Base-by-base conservation (phyloP, 371 early-diverging fungal genomes). In the Actinomortierella ambigua region DNA sequence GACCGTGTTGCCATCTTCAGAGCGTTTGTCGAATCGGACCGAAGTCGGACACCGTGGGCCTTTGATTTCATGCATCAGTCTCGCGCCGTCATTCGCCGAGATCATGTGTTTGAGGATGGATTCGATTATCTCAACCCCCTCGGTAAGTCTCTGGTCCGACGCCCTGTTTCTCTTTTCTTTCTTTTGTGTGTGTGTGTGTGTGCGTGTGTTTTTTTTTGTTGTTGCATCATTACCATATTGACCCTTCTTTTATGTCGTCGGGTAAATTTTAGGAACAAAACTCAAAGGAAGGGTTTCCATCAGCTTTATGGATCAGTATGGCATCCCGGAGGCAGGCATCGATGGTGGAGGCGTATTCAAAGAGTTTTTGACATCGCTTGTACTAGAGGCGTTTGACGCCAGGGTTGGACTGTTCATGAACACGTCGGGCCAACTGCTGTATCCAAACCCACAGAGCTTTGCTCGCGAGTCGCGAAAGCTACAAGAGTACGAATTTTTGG, bases 281-380 rank as follows among this genome's bases (percentile, higher is more conserved):
- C 77, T 96, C 43, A 94, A 93, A 65, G 76, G 78, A 18, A 87
- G 87, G n/a, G 83, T 98, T 49, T 82, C 88, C 9, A 96, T 98
- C 53, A 80, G 86, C 3, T 95, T 98, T 82, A 84, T 95, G 26
- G 91, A 90, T 68, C 85, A 89, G 55, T 90, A 90, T 63, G 96
- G 96, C 0, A 71, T 94, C 41, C 79, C 77, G 18, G 98, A 98
- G 76, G 94, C 93, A 14, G 98, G 98, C 2, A 91, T 97, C 59
- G 98, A 97, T 75, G 97, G 96, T 53, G 96, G 96, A 18, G 77
- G 88, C 20, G 86, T 90, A 0, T 90, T 90, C 59, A 90, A 90
- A 49, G 90, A 90, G 60, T 95, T 95, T 65, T 71, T 95, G 56
- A 93, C 92, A 4, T 71, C 79, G 80, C 85, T 81, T 61, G 84